Conservation (phyloP, 2,329 filamentous ascomycete genomes). For the Aspergillus oerlinghausenensis region DNA sequence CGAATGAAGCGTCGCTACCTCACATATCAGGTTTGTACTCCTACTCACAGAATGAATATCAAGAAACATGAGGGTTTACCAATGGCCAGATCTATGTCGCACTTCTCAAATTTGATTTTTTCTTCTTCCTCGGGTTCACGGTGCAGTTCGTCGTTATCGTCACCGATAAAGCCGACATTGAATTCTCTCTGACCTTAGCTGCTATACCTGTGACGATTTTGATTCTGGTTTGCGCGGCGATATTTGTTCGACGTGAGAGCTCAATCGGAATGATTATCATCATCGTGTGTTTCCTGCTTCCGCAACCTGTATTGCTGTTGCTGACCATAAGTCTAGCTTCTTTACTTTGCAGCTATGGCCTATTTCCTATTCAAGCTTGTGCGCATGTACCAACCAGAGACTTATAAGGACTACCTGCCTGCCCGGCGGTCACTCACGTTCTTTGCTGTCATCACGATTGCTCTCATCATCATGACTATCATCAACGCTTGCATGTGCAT, state of each 20-base stretch:
- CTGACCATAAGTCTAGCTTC: conserved; percentile 44
- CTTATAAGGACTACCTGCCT: conserved; percentile 62
- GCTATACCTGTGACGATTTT: conserved; percentile 88
- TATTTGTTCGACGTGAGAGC: conserved; percentile 79
- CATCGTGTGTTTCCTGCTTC: conserved; percentile 52
- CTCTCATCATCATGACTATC: conserved; percentile 85
- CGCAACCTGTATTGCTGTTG: not conserved
- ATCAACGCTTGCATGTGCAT: conserved; percentile 81
- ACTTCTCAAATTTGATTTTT: conserved; percentile 97
- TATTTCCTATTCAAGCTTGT: conserved; percentile 99
- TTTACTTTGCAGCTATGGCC: conserved; percentile 82
- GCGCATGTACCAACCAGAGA: conserved; percentile 75
- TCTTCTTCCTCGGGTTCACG: conserved; percentile 98
- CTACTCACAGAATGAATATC: not conserved
- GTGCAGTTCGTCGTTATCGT: conserved; percentile 97
- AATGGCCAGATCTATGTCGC: conserved; percentile 83
- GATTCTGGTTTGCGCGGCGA: conserved; percentile 80
- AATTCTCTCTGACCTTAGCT: conserved; percentile 81
- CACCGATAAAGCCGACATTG: conserved; percentile 61
- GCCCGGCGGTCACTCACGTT: conserved; percentile 83
- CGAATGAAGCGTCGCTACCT: conserved; percentile 95
- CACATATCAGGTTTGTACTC: conserved; percentile 76
- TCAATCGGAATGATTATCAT: conserved; percentile 69
- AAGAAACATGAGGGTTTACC: conserved; percentile 6
- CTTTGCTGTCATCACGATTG: conserved; percentile 88